Evolutionary conservation across 2,329 filamentous ascomycete species (phyloP).

Genomic region (Coniochaeta sp.): DNA sequence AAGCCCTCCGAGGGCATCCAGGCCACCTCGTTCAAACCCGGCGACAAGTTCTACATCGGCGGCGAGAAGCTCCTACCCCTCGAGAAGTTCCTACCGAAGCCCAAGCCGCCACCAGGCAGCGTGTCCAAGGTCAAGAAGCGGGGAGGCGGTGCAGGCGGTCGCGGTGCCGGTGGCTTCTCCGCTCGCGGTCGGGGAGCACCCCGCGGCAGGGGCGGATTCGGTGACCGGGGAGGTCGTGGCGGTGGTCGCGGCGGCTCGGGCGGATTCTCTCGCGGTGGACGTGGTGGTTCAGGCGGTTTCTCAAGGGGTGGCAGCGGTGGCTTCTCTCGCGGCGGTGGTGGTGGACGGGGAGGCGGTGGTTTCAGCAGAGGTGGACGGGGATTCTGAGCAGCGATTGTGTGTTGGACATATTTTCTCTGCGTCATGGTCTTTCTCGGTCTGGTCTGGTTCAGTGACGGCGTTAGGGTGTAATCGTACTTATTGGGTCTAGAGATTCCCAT

Average conservation of each 20-base stretch:
- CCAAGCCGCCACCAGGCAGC: constrained; percentile 65
- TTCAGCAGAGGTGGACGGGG: constrained; percentile 11
- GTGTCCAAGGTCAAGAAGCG: constrained; percentile 49
- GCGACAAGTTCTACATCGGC: constrained; percentile 96
- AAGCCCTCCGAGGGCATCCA: constrained; percentile 96
- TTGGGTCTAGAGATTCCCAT: not conserved
- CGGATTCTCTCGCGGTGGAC: constrained; percentile 15
- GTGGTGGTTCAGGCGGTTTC: constrained; percentile 25
- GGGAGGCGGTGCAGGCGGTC: constrained; percentile 53
- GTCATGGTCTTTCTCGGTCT: not conserved
- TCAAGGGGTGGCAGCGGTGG: constrained; percentile 21
- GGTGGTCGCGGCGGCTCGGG: constrained; percentile 14
- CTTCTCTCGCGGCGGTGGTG: constrained; percentile 31
- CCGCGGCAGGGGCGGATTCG: constrained; percentile 16
- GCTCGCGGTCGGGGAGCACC: constrained; percentile 23
- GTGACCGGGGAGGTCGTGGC: constrained; percentile 13
- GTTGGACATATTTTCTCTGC: not conserved
- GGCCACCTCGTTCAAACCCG: constrained; percentile 86
- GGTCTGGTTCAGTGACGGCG: constrained; percentile 3
- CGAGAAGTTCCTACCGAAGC: constrained; percentile 94
- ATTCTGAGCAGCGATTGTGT: constrained; percentile 1
- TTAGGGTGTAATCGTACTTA: not conserved
- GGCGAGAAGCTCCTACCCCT: constrained; percentile 90
- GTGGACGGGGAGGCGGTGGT: constrained; percentile 20
- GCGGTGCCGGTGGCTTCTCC: constrained; percentile 29